A percentile compares a stretch with the other conserved stretches of the same genome.
Evolutionary conservation across 2,329 filamentous ascomycete species (phyloP).

Genomic region (Lachnum nothofagi): DNA sequence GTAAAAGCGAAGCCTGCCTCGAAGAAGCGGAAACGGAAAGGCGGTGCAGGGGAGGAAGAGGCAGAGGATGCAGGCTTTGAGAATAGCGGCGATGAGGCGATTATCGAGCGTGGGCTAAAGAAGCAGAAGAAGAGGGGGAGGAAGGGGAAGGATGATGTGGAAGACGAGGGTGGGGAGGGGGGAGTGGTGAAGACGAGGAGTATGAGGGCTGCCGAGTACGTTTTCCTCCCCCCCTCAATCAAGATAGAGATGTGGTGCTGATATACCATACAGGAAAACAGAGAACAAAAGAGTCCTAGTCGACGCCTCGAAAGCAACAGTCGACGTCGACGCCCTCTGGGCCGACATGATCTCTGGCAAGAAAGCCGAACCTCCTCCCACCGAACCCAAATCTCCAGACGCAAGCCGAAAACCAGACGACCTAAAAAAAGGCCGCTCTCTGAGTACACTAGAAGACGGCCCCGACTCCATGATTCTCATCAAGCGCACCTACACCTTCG

Average conservation of each 20-base stretch:
- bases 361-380: conserved; percentile 1
- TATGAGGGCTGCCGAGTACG: conserved; percentile 61
- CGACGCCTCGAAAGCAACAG: conserved; percentile 43
- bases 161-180: conserved; percentile 61
- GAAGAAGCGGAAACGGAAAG: conserved; percentile 30
- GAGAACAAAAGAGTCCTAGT: conserved; percentile 26
- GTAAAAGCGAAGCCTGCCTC: conserved; percentile 28
- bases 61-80: conserved; percentile 50
- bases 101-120: conserved; percentile 56
- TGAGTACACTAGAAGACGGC: conserved; percentile 23
- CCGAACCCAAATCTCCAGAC: neutral
- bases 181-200: conserved; percentile 68
- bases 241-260: conserved; percentile 1
- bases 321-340: conserved; percentile 69
- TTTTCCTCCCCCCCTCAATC: neutral
- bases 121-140: conserved; percentile 43
- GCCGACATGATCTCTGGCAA: conserved; percentile 54
- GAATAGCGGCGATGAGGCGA: conserved; percentile 68
- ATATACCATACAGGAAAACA: conserved; percentile 15
- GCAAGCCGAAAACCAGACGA: neutral
- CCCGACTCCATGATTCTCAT: conserved; percentile 50
- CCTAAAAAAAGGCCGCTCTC: conserved; percentile 11
- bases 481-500: conserved; percentile 69
- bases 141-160: conserved; percentile 51
- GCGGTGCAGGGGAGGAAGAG: conserved; percentile 23